Conservation (phyloP, 2,329 filamentous ascomycete species). For the Colletotrichum tabaci region DNA sequence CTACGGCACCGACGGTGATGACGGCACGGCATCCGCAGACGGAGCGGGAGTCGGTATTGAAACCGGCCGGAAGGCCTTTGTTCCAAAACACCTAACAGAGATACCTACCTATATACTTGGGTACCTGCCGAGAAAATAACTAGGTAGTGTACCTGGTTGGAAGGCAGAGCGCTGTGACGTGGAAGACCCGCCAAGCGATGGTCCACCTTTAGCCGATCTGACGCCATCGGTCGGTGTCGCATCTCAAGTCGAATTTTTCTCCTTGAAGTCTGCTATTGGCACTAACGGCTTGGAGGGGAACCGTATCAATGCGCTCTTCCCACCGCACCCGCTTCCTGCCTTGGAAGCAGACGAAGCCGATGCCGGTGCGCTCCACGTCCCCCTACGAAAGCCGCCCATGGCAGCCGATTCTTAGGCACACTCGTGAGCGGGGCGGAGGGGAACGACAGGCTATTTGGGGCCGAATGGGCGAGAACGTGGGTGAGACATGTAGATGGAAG, state of each 20-base stretch:
- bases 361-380: slow-evolving; percentile 18
- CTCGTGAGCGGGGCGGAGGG: not conserved
- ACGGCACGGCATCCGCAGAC: slow-evolving; percentile 4
- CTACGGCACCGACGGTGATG: slow-evolving; percentile 16
- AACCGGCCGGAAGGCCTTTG: not conserved
- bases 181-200: slow-evolving; percentile 31
- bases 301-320: not conserved
- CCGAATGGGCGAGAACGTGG: not conserved
- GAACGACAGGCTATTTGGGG: not conserved
- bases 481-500: not conserved
- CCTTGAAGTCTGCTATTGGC: not conserved
- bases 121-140: no score
- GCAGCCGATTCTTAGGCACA: not conserved
- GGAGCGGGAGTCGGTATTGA: slow-evolving; percentile 10
- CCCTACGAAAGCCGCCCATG: not conserved
- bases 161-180: slow-evolving; percentile 9
- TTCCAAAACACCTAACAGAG: not conserved
- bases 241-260: not conserved
- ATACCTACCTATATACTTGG: not conserved
- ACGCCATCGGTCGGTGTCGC: slow-evolving; percentile 29
- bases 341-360: slow-evolving; percentile 16
- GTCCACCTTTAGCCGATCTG: slow-evolving; percentile 40
- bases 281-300: not conserved
- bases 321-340: slow-evolving; percentile 16
- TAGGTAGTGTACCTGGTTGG: not conserved